Evolutionary conservation across 2,329 filamentous ascomycete genomes (phyloP).

Genomic region (Mariannaea elegans): DNA sequence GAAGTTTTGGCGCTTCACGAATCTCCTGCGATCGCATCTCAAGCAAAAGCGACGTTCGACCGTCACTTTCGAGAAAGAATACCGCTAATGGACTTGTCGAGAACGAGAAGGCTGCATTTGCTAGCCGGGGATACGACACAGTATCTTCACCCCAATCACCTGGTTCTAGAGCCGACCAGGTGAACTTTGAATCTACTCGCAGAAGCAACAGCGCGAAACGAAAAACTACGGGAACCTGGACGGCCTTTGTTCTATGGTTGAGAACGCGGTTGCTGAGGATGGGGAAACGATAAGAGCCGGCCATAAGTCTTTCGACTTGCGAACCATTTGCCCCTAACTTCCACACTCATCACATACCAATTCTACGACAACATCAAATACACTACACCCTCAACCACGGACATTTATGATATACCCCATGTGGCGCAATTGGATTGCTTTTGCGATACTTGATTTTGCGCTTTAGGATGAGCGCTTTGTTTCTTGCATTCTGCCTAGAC

Average conservation of each 20-base stretch:
- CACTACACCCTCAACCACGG: neutral
- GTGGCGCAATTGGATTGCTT: constrained; percentile 5
- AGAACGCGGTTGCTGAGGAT: constrained; percentile 60
- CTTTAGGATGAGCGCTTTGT: constrained; percentile 4
- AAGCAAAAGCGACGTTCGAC: constrained; percentile 43
- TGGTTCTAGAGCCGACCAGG: constrained; percentile 49
- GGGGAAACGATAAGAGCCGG: constrained; percentile 47
- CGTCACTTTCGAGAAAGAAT: constrained; percentile 41
- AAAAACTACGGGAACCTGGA: constrained; percentile 70
- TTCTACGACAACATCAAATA: neutral
- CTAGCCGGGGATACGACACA: constrained; percentile 57
- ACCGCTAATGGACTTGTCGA: constrained; percentile 33
- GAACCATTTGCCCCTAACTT: neutral
- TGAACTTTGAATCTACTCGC: constrained; percentile 53
- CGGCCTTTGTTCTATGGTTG: constrained; percentile 70
- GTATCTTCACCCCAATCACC: constrained; percentile 44
- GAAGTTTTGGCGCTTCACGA: constrained; percentile 45
- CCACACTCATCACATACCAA: neutral
- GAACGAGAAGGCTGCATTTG: constrained; percentile 56
- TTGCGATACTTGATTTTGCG: neutral
- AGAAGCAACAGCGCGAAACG: constrained; percentile 62
- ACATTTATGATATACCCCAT: constrained; percentile 21
- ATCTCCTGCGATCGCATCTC: constrained; percentile 46
- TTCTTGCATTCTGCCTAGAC: constrained; percentile 18
- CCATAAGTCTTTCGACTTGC: constrained; percentile 1